These are phyloP conservation scores for Sarocladium oryzae DNA, from an alignment of 2,329 filamentous ascomycete genomes.

Conservation along the genomic window DNA sequence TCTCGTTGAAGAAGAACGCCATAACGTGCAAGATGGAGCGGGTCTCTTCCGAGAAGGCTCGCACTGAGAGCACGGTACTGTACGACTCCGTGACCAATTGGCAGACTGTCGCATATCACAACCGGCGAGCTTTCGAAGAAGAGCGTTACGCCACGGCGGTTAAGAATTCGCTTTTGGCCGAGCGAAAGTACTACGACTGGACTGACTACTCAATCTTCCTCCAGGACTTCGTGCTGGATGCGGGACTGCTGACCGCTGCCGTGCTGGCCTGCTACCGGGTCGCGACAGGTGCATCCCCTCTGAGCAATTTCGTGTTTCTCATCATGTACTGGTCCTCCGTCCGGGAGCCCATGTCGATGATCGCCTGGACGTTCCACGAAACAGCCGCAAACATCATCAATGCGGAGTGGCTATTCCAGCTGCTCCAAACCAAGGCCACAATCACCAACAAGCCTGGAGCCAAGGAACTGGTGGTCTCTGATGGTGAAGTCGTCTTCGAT, in stretches of 20 bases:
- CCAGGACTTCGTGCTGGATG: slow-evolving; percentile 14
- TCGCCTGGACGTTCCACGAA: slow-evolving; percentile 21
- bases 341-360: slow-evolving; percentile 32
- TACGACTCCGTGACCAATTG: slow-evolving; percentile 29
- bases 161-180: slow-evolving; percentile 10
- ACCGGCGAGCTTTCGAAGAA: slow-evolving; percentile 18
- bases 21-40: slow-evolving; percentile 12
- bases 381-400: slow-evolving; percentile 48
- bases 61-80: slow-evolving; percentile 14
- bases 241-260: slow-evolving; percentile 12
- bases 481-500: slow-evolving; percentile 46
- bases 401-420: slow-evolving; percentile 52
- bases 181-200: slow-evolving; percentile 12
- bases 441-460: slow-evolving; percentile 43
- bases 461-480: slow-evolving; percentile 32
- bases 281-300: slow-evolving; percentile 18
- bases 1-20: slow-evolving; percentile 14
- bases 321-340: slow-evolving; percentile 54
- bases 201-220: slow-evolving; percentile 10
- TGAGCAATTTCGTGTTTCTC: slow-evolving; percentile 56
- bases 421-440: slow-evolving; percentile 51
- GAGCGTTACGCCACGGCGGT: slow-evolving; percentile 15
- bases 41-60: slow-evolving; percentile 12
- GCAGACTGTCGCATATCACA: slow-evolving; percentile 44
- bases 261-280: slow-evolving; percentile 9